Conservation (phyloP, 176 grass and related monocot genomes). For the Metroxylon sagu region DNA sequence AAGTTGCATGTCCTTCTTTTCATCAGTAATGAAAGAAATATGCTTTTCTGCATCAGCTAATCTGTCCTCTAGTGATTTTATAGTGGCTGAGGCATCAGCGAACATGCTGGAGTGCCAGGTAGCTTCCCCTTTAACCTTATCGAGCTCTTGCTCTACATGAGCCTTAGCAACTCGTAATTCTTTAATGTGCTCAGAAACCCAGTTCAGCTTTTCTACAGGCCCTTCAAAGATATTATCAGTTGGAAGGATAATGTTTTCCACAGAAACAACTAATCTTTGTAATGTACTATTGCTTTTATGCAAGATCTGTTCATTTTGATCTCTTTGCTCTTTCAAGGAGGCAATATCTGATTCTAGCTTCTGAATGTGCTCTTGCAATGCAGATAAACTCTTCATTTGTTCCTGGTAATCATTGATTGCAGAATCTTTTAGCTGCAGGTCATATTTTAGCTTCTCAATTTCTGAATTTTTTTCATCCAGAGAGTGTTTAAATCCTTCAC, state of each 20-base stretch:
- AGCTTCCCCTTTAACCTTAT: slow-evolving; percentile 45
- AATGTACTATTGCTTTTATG: slow-evolving; percentile 40
- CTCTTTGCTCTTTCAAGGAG: slow-evolving; percentile 44
- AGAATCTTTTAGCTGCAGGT: slow-evolving; percentile 13
- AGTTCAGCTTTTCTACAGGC: slow-evolving; percentile 48
- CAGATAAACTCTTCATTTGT: slow-evolving; percentile 13
- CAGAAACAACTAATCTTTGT: slow-evolving; percentile 38
- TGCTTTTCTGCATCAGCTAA: slow-evolving; percentile 44
- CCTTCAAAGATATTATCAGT: slow-evolving; percentile 38
- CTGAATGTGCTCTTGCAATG: slow-evolving; percentile 19
- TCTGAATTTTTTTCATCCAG: slow-evolving; percentile 43
- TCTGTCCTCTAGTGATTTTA: slow-evolving; percentile 57
- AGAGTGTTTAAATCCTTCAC: slow-evolving; percentile 70
- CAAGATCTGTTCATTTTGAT: slow-evolving; percentile 42
- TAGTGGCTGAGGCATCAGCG: slow-evolving; percentile 38
- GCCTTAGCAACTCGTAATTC: slow-evolving; percentile 53
- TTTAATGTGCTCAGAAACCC: slow-evolving; percentile 45
- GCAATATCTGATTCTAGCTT: slow-evolving; percentile 41
- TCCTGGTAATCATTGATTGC: slow-evolving; percentile 9
- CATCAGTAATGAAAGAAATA: slow-evolving; percentile 60
- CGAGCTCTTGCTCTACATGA: slow-evolving; percentile 45
- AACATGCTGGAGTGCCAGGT: slow-evolving; percentile 33
- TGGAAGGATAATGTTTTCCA: slow-evolving; percentile 51
- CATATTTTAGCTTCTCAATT: slow-evolving; percentile 32
- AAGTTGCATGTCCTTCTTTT: slow-evolving; percentile 50